A percentile compares a stretch with the other conserved stretches of the same genome.
phyloP scores from a whole-genome alignment of 2,329 filamentous ascomycete genomes.

The Aspergillus glaucus region DNA sequence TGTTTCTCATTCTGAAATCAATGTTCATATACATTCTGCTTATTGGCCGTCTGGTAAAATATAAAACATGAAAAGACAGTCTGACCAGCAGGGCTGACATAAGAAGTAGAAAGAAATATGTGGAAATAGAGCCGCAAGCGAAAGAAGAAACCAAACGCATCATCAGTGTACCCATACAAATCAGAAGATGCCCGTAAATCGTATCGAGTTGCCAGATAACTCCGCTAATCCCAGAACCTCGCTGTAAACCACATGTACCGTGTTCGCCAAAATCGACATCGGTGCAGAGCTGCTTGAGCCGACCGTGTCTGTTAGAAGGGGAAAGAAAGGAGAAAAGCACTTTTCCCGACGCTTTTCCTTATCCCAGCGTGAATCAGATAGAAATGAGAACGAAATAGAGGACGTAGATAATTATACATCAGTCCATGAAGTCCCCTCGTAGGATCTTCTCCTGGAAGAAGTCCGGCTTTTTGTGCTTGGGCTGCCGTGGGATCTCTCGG shows the following conservation, averaged over 20 bases:
- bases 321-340: no score
- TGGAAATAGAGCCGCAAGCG: background rate
- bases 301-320: no score
- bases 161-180: no score
- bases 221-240: no score
- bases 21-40: no score
- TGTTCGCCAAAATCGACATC: no score
- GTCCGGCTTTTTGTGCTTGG: constrained; percentile 67
- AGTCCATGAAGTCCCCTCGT: constrained; percentile 98
- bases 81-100: background rate
- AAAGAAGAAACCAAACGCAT: no score
- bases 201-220: no score
- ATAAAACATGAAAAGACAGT: background rate
- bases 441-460: constrained; percentile 95
- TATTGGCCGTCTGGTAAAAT: background rate
- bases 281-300: no score
- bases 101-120: background rate
- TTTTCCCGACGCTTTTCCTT: no score
- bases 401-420: constrained; percentile 14
- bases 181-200: no score
- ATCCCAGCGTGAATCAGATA: background rate
- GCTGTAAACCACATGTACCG: no score
- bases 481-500: constrained; percentile 40
- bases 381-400: background rate
- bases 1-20: background rate